Conservation (phyloP, 2,329 filamentous ascomycete species). For the Aspergillus versicolor region DNA sequence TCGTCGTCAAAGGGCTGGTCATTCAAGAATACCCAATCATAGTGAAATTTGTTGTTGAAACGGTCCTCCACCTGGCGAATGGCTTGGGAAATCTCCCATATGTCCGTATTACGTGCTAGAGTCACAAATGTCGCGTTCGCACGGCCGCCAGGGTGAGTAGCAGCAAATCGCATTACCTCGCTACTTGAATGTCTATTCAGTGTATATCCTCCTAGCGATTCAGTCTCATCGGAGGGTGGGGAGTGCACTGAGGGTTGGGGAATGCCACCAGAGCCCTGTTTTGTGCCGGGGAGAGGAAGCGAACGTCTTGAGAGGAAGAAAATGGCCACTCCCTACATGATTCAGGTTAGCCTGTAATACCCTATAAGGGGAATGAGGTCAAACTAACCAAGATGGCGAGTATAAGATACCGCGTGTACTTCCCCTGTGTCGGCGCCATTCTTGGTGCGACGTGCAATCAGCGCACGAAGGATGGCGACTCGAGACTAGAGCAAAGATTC, state of each 20-base stretch:
- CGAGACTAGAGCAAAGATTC: background rate
- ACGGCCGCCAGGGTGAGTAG: conserved; percentile 62
- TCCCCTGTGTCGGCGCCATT: conserved; percentile 19
- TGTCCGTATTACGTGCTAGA: conserved; percentile 84
- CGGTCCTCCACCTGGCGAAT: conserved; percentile 97
- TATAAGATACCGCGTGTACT: conserved; percentile 19
- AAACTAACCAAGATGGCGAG: conserved; percentile 16
- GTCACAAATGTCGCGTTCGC: conserved; percentile 99
- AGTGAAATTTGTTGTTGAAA: conserved; percentile 95
- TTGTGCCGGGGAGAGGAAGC: conserved; percentile 35
- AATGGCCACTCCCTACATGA: conserved; percentile 60
- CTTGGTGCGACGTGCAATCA: background rate
- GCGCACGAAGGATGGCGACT: conserved; percentile 59
- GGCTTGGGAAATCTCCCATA: conserved; percentile 95
- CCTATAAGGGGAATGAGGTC: background rate
- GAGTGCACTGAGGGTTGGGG: conserved; percentile 17
- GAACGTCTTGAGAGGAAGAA: conserved; percentile 76
- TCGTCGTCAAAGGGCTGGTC: conserved; percentile 89
- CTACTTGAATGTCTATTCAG: conserved; percentile 13
- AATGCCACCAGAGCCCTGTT: conserved; percentile 21
- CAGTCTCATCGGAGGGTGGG: conserved; percentile 26
- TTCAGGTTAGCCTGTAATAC: background rate
- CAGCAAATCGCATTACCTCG: conserved; percentile 31
- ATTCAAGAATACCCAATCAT: conserved; percentile 99
- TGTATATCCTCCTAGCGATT: conserved; percentile 1